phyloP scores from a whole-genome alignment of 768 basidiomycete species.

The Neoboletus subvelutipes region DNA sequence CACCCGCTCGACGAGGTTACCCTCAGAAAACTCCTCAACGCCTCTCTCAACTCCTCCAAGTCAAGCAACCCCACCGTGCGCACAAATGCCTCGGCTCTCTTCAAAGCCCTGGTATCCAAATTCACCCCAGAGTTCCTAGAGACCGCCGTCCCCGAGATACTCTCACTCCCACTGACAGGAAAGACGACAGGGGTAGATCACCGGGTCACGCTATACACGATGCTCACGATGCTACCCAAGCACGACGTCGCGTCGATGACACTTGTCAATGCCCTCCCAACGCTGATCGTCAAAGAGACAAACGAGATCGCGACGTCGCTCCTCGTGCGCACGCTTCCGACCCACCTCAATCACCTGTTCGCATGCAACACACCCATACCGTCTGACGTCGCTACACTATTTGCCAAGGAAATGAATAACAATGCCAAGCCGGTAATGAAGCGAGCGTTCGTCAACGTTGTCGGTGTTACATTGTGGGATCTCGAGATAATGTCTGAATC shows the following conservation, averaged over 20 bases:
- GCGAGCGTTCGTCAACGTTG: slow-evolving; percentile 60
- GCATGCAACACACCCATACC: slow-evolving; percentile 41
- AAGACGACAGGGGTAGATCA: slow-evolving; percentile 91
- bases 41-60: slow-evolving; percentile 67
- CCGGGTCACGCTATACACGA: slow-evolving; percentile 74
- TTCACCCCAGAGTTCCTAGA: slow-evolving; percentile 40
- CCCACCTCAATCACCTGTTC: slow-evolving; percentile 61
- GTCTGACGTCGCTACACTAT: slow-evolving; percentile 42
- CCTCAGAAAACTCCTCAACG: slow-evolving; percentile 56
- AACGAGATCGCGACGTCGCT: slow-evolving; percentile 62
- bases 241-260: slow-evolving; percentile 48
- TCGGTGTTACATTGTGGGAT: slow-evolving; percentile 60
- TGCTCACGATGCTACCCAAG: slow-evolving; percentile 59
- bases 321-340: slow-evolving; percentile 53
- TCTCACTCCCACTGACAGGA: slow-evolving; percentile 73
- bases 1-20: slow-evolving; percentile 46
- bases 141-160: slow-evolving; percentile 58
- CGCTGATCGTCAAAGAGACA: slow-evolving; percentile 68
- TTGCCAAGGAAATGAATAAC: slow-evolving; percentile 67
- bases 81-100: slow-evolving; percentile 52
- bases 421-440: slow-evolving; percentile 60
- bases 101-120: slow-evolving; percentile 45
- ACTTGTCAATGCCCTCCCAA: slow-evolving; percentile 39
- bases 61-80: slow-evolving; percentile 69
- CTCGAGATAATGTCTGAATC: slow-evolving; percentile 33